Conservation (phyloP, 805 yeast species). For the Nakazawaea ishiwadae region DNA sequence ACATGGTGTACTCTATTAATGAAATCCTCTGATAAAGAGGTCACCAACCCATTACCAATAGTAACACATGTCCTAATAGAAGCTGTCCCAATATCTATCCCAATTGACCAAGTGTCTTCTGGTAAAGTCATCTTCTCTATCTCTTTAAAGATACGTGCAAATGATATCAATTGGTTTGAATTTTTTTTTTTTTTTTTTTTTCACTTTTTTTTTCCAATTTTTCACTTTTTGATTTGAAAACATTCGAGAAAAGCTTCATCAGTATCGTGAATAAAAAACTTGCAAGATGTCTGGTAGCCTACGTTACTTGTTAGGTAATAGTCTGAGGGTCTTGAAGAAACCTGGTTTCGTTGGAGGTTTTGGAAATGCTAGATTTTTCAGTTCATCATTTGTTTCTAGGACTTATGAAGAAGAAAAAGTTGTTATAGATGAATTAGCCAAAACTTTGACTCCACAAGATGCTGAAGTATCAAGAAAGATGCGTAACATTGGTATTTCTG, state of each 20-base stretch:
- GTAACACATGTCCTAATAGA: conserved; percentile 38
- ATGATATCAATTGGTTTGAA: too few relatives aligned
- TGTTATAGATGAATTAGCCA: conserved; percentile 54
- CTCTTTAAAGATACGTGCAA: too few relatives aligned
- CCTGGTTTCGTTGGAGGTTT: background rate
- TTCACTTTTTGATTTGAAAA: background rate
- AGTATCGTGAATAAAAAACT: too few relatives aligned
- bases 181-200: background rate
- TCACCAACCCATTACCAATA: conserved; percentile 16
- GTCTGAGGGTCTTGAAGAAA: background rate
- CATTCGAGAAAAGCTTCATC: too few relatives aligned
- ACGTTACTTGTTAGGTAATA: background rate
- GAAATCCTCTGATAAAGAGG: conserved; percentile 4
- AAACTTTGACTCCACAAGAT: conserved; percentile 47
- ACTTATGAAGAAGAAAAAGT: conserved; percentile 73
- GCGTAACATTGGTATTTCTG: conserved; percentile 96
- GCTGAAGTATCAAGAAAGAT: conserved; percentile 45
- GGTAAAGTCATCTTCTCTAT: conserved; percentile 7
- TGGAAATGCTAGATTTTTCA: background rate
- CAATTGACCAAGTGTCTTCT: conserved; percentile 48
- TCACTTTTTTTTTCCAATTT: background rate
- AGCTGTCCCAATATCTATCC: conserved; percentile 74
- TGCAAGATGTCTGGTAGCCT: background rate
- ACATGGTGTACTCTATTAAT: conserved; percentile 17
- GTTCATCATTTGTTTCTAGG: background rate